Evolutionary conservation across 805 yeast species (phyloP).

Genomic region (Allodekkera sacchari): DNA sequence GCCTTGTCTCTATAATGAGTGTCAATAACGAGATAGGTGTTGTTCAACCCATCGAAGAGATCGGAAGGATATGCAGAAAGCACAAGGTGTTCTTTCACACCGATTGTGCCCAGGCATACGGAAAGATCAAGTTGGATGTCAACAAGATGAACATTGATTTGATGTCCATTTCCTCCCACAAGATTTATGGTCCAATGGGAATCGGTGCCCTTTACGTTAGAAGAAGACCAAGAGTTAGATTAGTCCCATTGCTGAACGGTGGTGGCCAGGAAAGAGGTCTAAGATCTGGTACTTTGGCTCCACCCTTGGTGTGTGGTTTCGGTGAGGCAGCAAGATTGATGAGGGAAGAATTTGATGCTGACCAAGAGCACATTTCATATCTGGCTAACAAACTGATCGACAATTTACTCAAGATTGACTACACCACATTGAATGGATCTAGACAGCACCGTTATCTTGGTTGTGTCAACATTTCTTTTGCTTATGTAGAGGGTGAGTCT

Average conservation of each 20-base stretch:
- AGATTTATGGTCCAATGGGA: constrained; percentile 97
- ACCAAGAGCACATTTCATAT: constrained; percentile 56
- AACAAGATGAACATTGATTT: constrained; percentile 89
- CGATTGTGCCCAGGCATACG: constrained; percentile 96
- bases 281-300: constrained; percentile 93
- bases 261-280: constrained; percentile 99
- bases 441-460: constrained; percentile 71
- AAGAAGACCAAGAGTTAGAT: constrained; percentile 96
- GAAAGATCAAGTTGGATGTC: constrained; percentile 88
- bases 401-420: constrained; percentile 74
- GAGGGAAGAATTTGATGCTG: constrained; percentile 64
- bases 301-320: constrained; percentile 92
- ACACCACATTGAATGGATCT: constrained; percentile 87
- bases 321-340: constrained; percentile 95
- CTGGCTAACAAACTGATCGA: constrained; percentile 67
- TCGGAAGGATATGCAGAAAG: constrained; percentile 78
- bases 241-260: constrained; percentile 91
- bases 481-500: constrained; percentile 97
- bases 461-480: constrained; percentile 94
- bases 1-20: constrained; percentile 88
- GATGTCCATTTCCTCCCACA: constrained; percentile 91
- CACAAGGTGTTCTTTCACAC: constrained; percentile 94
- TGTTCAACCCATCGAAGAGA: constrained; percentile 90
- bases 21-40: constrained; percentile 98
- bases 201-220: constrained; percentile 92